These are phyloP conservation scores for Fremontodendron californicum DNA, from an alignment of 345 rosid genomes.

Conservation along the genomic window DNA sequence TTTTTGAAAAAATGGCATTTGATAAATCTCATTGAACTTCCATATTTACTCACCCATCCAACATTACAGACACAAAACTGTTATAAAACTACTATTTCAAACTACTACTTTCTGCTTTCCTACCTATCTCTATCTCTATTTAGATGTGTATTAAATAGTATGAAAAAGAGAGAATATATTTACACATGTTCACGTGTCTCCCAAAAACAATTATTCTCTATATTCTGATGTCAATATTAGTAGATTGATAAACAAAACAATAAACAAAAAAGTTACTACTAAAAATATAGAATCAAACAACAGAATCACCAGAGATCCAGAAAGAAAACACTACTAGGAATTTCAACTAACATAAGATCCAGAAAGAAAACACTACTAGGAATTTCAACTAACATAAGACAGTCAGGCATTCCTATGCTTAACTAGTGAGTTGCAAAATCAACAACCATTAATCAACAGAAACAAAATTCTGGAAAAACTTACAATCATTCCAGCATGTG, in stretches of 20 bases:
- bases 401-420: background rate
- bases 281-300: background rate
- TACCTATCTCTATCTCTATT: too few species aligned
- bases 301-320: background rate
- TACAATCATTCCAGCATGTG: conserved; percentile 47
- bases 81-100: too few species aligned
- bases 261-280: background rate
- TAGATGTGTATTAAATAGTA: too few species aligned
- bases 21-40: background rate
- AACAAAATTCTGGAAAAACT: conserved; percentile 7
- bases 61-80: too few species aligned
- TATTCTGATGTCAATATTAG: background rate
- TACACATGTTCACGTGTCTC: background rate
- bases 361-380: too few species aligned
- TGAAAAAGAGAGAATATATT: background rate
- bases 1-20: background rate
- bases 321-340: background rate
- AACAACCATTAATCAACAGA: background rate
- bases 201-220: background rate
- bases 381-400: too few species aligned
- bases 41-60: background rate
- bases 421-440: too few species aligned
- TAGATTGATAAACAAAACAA: background rate
- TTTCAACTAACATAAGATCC: too few species aligned
- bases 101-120: too few species aligned